Base-by-base conservation (phyloP, 1,284 basidiomycete species). In the Pascua guehoae region DNA sequence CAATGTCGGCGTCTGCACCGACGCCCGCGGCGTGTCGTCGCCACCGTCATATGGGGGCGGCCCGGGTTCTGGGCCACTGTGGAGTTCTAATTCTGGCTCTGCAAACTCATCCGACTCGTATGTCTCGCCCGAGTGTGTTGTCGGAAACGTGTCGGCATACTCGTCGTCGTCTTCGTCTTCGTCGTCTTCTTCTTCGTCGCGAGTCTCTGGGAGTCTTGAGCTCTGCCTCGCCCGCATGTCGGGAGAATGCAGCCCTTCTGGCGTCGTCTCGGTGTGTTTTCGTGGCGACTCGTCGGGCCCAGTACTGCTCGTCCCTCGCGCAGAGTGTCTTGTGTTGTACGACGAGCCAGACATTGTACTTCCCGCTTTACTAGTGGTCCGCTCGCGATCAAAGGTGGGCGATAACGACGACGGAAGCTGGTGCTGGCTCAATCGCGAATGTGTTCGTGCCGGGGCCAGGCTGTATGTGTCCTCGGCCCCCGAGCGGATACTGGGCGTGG, bases 401-500 rank as follows among this genome's bases (percentile, higher is more conserved):
- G 72, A 70, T 0, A 72, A 55, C 0, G 71, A 72, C 7, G 70
- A 70, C n/a, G 66, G 68, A 9, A 67, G 56, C 46, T 70, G 47
- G 9, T 46, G 37, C 39, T 56, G 56, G 24, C 24, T 32, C 40
- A 49, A 36, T 8, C 44, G 48, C 38, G 51, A 51, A 32, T 32
- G 24, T 32, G 24, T 32, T 32, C 24, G 24, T 8, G 39, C 41
- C 12, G 56, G 40, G 5, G 42, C 46, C 12, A 50, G 40, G 46
- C 49, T 54, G 36, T 43, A 16, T 5, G 55, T 41, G n/a, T 58
- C 51, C 2, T 60, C 55, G n/a, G 48, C 15, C 5, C 52, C 57
- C 2, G 58, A 60, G 12, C 62, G 58, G 24, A 63, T 54, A 32
- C 62, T 63, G 5, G 73, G 73, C 12, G 71, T 70, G 2, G 60